Evolutionary conservation across 1,284 basidiomycete genomes (phyloP), one percentile per base, ranked within the genome.

Genomic region (Exobasidium cylindrosporum): DNA sequence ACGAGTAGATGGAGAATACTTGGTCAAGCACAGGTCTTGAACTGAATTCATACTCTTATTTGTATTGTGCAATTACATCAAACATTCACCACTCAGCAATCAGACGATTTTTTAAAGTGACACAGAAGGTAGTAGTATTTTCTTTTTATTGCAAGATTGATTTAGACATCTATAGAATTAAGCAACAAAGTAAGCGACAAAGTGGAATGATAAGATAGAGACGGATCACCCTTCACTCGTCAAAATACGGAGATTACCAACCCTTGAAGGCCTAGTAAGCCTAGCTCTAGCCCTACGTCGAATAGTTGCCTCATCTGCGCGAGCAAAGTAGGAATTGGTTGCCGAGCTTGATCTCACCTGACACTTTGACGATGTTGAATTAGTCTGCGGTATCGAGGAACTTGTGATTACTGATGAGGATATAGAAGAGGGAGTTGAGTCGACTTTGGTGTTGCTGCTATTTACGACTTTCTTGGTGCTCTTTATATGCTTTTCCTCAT

Each of bases 1-100:
- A 88, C 82, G 94, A 97, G 85, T 58, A 58, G 29, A 17, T 21
- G 28, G 13, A 6, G 11, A 13, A 54, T 47, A 7, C 46, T 47
- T 47, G 13, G 21, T 24, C 26, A 50, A 40, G n/a, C n/a, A n/a
- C n/a, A n/a, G n/a, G n/a, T n/a, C n/a, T n/a, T n/a, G n/a, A n/a
- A n/a, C n/a, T n/a, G n/a, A n/a, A n/a, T n/a, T n/a, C n/a, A n/a
- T n/a, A n/a, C n/a, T n/a, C n/a, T n/a, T n/a, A n/a, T n/a, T n/a
- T n/a, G n/a, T n/a, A n/a, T n/a, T n/a, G n/a, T n/a, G n/a, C n/a
- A n/a, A n/a, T n/a, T n/a, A n/a, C n/a, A n/a, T n/a, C n/a, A n/a
- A n/a, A n/a, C n/a, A n/a, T n/a, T n/a, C n/a, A n/a, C n/a, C n/a
- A n/a, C n/a, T n/a, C n/a, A n/a, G n/a, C n/a, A n/a, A n/a, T n/a